These are phyloP conservation scores for Candida vartiovaarae DNA, from an alignment of 805 yeast genomes.

Conservation along the genomic window DNA sequence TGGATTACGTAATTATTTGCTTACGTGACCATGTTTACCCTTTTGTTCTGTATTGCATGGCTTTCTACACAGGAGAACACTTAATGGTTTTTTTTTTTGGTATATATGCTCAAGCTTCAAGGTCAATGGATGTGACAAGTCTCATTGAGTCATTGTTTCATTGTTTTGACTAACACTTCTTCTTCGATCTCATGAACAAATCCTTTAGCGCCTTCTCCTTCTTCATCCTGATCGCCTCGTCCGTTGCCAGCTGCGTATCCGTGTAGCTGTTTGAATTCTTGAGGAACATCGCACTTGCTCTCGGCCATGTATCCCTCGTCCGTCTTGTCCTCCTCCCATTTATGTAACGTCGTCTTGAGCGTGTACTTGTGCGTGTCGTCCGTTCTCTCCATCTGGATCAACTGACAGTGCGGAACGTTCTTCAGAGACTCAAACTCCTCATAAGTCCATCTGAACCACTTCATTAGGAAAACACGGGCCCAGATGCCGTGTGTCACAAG, in stretches of 20 bases:
- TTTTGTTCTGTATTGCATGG: too few species aligned
- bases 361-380: slow-evolving; percentile 42
- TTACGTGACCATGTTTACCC: too few species aligned
- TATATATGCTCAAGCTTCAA: too few species aligned
- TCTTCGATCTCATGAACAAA: slow-evolving; percentile 26
- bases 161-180: background rate
- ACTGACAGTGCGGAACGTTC: slow-evolving; percentile 81
- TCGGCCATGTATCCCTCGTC: slow-evolving; percentile 12
- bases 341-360: slow-evolving; percentile 53
- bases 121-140: too few species aligned
- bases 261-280: slow-evolving; percentile 21
- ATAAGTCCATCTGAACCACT: slow-evolving; percentile 91
- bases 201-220: slow-evolving; percentile 38
- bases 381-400: slow-evolving; percentile 67
- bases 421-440: slow-evolving; percentile 80
- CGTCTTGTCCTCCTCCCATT: slow-evolving; percentile 57
- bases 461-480: slow-evolving; percentile 88
- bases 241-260: slow-evolving; percentile 6
- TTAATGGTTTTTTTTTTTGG: too few species aligned
- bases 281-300: slow-evolving; percentile 17
- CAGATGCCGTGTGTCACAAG: slow-evolving; percentile 91
- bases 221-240: slow-evolving; percentile 18
- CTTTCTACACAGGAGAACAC: too few species aligned
- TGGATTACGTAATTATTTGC: too few species aligned
- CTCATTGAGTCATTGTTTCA: too few species aligned